Percentiles rank a stretch among this genome's conserved stretches.
These are phyloP conservation scores for Didymosphaeria variabile DNA, from an alignment of 2,329 filamentous ascomycete genomes.

Conservation along the genomic window DNA sequence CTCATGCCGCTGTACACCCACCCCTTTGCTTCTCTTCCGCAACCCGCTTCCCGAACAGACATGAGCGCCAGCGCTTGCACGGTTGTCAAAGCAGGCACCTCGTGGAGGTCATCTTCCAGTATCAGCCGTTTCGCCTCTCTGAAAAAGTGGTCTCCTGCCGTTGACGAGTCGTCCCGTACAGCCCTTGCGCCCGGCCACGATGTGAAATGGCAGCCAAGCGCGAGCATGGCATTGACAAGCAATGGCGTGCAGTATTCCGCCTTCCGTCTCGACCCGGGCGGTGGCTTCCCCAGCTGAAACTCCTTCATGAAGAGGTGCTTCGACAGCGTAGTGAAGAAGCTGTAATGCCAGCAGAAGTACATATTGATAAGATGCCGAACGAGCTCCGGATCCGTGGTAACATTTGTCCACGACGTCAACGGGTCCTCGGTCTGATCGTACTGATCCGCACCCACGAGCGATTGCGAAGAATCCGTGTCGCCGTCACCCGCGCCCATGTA, in stretches of 20 bases:
- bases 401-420: slow-evolving; percentile 84
- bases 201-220: slow-evolving; percentile 93
- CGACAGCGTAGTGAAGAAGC: slow-evolving; percentile 91
- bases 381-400: slow-evolving; percentile 80
- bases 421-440: slow-evolving; percentile 69
- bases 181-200: slow-evolving; percentile 76
- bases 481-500: slow-evolving; percentile 64
- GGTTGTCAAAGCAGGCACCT: slow-evolving; percentile 85
- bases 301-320: slow-evolving; percentile 87
- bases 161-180: slow-evolving; percentile 76
- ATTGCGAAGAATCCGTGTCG: slow-evolving; percentile 38
- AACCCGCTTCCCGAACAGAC: slow-evolving; percentile 95
- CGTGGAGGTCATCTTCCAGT: slow-evolving; percentile 90
- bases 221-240: slow-evolving; percentile 92
- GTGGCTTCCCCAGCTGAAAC: slow-evolving; percentile 75
- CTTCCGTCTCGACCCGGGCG: slow-evolving; percentile 56
- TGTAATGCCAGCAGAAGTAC: slow-evolving; percentile 99
- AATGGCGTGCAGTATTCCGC: slow-evolving; percentile 87
- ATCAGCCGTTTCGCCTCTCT: slow-evolving; percentile 90
- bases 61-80: slow-evolving; percentile 94
- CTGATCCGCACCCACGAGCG: slow-evolving; percentile 54
- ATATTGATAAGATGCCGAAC: slow-evolving; percentile 91
- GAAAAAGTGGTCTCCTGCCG: slow-evolving; percentile 96
- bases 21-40: slow-evolving; percentile 90
- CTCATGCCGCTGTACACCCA: slow-evolving; percentile 99